These are phyloP conservation scores for Laetiporus sulphureus DNA, from an alignment of 1,284 basidiomycete species.

Conservation along the genomic window DNA sequence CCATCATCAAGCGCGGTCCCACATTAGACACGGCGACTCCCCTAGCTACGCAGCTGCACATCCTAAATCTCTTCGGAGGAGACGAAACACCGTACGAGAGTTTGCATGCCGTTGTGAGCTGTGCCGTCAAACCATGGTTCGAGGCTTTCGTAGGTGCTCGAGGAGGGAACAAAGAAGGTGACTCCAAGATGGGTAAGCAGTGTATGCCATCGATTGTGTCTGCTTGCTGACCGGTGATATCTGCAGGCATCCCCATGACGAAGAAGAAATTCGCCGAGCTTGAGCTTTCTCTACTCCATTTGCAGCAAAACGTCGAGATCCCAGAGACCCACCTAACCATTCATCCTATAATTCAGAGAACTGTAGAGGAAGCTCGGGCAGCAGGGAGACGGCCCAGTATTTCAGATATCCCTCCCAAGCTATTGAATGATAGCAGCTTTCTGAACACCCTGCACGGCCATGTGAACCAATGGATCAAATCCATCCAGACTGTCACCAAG, in stretches of 20 bases:
- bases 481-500: conserved; percentile 95
- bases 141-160: conserved; percentile 88
- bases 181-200: conserved; percentile 76
- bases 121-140: conserved; percentile 96
- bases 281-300: conserved; percentile 90
- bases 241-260: conserved; percentile 87
- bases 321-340: conserved; percentile 93
- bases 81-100: conserved; percentile 93
- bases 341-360: conserved; percentile 84
- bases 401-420: conserved; percentile 66
- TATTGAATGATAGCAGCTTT: conserved; percentile 85
- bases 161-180: conserved; percentile 72
- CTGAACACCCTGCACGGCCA: conserved; percentile 92
- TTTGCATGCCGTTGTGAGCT: conserved; percentile 93
- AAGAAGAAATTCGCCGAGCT: conserved; percentile 99
- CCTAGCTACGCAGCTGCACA: conserved; percentile 83
- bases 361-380: conserved; percentile 74
- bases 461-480: conserved; percentile 98
- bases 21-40: conserved; percentile 77
- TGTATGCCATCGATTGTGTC: background rate
- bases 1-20: conserved; percentile 89
- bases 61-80: conserved; percentile 89
- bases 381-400: conserved; percentile 61
- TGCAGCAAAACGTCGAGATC: conserved; percentile 99
- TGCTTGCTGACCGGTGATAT: background rate